Percentiles rank a stretch among this genome's conserved stretches.
These are phyloP conservation scores for Zasmidium cellare DNA, from an alignment of 2,329 filamentous ascomycete genomes.

Conservation along the genomic window DNA sequence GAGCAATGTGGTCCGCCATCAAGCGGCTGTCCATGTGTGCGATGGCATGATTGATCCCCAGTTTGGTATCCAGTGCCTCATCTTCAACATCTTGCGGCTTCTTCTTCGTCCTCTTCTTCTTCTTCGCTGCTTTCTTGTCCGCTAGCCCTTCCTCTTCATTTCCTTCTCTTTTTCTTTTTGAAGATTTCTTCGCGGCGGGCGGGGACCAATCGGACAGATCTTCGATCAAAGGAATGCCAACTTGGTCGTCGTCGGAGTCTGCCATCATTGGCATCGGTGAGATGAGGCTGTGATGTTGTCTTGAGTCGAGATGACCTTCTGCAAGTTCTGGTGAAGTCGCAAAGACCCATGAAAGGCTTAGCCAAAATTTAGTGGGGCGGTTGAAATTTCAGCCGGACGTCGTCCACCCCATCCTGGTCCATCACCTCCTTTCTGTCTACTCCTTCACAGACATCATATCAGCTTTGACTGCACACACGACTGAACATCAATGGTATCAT, in stretches of 20 bases:
- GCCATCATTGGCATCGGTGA: constrained; percentile 37
- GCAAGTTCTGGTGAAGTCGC: background rate
- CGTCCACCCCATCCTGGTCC: too few species aligned
- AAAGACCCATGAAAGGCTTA: background rate
- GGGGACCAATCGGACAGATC: constrained; percentile 37
- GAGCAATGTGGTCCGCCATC: constrained; percentile 80
- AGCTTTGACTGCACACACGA: too few species aligned
- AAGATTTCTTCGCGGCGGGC: constrained; percentile 26
- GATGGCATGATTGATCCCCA: constrained; percentile 74
- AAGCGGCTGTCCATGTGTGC: constrained; percentile 79
- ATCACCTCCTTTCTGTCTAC: too few species aligned
- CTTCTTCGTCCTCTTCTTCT: constrained; percentile 63
- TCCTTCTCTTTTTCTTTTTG: constrained; percentile 44
- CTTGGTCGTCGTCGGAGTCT: constrained; percentile 42
- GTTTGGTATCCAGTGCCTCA: constrained; percentile 49
- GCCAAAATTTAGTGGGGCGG: background rate
- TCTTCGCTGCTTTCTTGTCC: constrained; percentile 43
- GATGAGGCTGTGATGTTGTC: background rate
- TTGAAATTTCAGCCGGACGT: background rate
- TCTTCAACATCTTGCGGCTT: constrained; percentile 65
- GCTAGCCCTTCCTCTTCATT: constrained; percentile 36
- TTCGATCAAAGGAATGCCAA: constrained; percentile 47
- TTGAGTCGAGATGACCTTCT: background rate
- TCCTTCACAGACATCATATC: too few species aligned
- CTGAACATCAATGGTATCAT: too few species aligned